Base-by-base conservation (phyloP, 371 early-diverging fungal species). In the Apophysomyces elegans region DNA sequence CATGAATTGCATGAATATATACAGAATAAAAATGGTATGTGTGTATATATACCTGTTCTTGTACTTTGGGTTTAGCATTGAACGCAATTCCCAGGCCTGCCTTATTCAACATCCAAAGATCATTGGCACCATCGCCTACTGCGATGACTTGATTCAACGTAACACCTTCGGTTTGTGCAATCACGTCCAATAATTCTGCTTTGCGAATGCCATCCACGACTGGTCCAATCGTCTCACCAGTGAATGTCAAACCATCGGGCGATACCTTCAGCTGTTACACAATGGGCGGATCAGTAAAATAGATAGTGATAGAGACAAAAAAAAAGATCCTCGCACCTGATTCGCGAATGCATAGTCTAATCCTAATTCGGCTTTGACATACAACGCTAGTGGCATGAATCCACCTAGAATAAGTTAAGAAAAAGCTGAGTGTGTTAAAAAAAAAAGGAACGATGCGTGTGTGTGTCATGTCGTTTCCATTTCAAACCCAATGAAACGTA, bases 81-180 rank as follows among this genome's bases (percentile, higher is more conserved):
- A 98, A 99, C 0, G 99, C 99, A 68, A 99, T 96, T 5, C 99
- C 99, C 11, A 99, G 79, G 63, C 99, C 96, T 50, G 99, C 96
- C 71, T 91, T 93, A 50, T 89, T 93, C 58, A 99, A 76, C 99
- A 99, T 99, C 78, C 89, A 87, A 63, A 99, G 77, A 78, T 99
- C 99, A 75, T 99, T 99, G 36, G 99, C 99, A 45, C 99, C 99
- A 78, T 99, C 99, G 37, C 99, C 99, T 1, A 99, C 96, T 7
- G 98, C 97, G 68, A 99, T 90, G 12, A 98, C 95, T 84, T 94
- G 96, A 58, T 95, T 93, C 26, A 78, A 76, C 1, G 88, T 82
- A 13, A 97, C 89, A 7, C 88, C 86, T 70, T 96, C 96, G 3
- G 95, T 91, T 68, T 97, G 96, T 1, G 98, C 94, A 80, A 98